These are phyloP conservation scores for Penicillium expansum DNA, from an alignment of 2,329 filamentous ascomycete species.

Conservation along the genomic window DNA sequence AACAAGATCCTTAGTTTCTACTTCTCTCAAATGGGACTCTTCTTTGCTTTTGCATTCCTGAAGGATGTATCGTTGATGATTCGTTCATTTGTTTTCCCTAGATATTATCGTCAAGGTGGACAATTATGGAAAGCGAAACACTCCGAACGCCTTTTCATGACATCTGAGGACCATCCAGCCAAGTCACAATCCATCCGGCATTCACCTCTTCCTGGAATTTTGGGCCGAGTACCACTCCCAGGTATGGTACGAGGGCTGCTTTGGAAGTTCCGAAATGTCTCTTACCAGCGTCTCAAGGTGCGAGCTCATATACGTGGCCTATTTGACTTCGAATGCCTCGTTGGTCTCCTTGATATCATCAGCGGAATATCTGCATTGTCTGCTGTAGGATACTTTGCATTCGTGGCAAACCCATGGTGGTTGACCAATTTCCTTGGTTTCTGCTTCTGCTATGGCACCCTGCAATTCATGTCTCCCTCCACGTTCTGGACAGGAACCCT, in stretches of 20 bases:
- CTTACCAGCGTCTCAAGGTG: constrained; percentile 52
- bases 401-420: constrained; percentile 62
- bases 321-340: constrained; percentile 40
- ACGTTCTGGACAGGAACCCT: constrained; percentile 79
- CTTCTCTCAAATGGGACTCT: constrained; percentile 76
- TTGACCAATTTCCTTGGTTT: constrained; percentile 85
- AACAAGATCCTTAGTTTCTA: constrained; percentile 82
- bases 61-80: constrained; percentile 67
- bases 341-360: constrained; percentile 50
- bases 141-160: constrained; percentile 31
- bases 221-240: constrained; percentile 50
- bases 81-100: constrained; percentile 70
- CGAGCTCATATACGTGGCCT: constrained; percentile 55
- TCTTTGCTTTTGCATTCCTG: constrained; percentile 69
- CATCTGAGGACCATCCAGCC: constrained; percentile 10
- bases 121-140: constrained; percentile 49
- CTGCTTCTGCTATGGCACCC: constrained; percentile 77
- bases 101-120: constrained; percentile 58
- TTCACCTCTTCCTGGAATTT: constrained; percentile 54
- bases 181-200: constrained; percentile 24
- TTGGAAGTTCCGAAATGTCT: constrained; percentile 51
- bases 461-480: constrained; percentile 83
- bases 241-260: constrained; percentile 33
- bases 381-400: constrained; percentile 63
- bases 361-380: constrained; percentile 57